Evolutionary conservation across 2,329 filamentous ascomycete species (phyloP), one percentile per base, ranked within the genome.

Genomic region (Coleophoma eucalyptorum): DNA sequence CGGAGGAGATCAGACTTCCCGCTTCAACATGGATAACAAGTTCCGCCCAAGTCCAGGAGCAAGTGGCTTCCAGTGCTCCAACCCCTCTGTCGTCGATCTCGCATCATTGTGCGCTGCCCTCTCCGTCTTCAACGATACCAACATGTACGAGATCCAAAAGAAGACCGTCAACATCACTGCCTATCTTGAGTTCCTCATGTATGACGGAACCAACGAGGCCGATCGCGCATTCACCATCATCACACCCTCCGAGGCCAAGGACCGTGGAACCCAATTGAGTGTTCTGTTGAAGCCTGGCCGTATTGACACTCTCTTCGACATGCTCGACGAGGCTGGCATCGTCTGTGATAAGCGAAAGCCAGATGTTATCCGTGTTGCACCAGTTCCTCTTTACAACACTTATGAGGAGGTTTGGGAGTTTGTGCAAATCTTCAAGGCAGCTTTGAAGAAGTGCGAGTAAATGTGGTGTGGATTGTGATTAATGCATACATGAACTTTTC

Each of bases 331-430:
- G 12, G 78, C 80, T 2, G 88, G 86, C 1, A 83, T 94, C 2
- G 79, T 95, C 1, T 83, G 89, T 35, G 91, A 96, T 65, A 88
- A 94, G 76, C 76, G 91, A 52, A 89, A 89, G 67, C 91, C 92
- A 1, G 85, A 92, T 64, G 91, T 96, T 15, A 85, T 96, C 46
- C 76, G 91, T 2, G 83, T 95, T 1, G 90, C 91, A 2, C 91
- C 92, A 1, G 86, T 88, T 40, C 90, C 91, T 8, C 67, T 96
- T 58, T 96, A 96, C 69, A 93, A 93, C 62, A 83, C 80, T 0
- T 95, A 89, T 65, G 75, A 77, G 52, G 91, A 96, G 60, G 84
- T 91, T 6, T 80, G 76, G 72, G 66, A 69, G 32, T 86, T 86
- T 66, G 74, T 72, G 47, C 67, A 69, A 32, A 69, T 81, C 13